Percentiles rank a stretch among this genome's conserved stretches.
Conservation (phyloP, 2,329 filamentous ascomycete species). For the Trichoderma koningiopsis region DNA sequence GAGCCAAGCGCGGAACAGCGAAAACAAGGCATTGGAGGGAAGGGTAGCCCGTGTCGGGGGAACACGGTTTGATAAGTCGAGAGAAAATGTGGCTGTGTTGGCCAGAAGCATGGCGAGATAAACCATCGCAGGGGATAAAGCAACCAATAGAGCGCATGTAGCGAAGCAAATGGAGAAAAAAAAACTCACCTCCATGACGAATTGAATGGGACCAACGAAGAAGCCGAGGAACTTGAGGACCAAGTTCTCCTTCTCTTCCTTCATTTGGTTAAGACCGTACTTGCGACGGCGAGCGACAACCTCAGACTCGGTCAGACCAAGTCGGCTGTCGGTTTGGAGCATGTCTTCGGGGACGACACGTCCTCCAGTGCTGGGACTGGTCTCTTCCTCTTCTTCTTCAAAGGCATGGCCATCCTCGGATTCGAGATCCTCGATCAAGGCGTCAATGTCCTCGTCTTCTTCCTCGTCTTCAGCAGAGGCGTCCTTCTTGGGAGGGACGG, state of each 20-base stretch:
- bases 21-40: constrained; percentile 27
- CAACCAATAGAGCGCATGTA: background rate
- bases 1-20: constrained; percentile 34
- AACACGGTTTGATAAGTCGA: constrained; percentile 22
- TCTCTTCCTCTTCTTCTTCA: constrained; percentile 60
- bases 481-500: constrained; percentile 42
- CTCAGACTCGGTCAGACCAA: constrained; percentile 73
- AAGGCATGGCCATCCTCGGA: constrained; percentile 72
- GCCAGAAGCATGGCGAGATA: background rate
- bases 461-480: constrained; percentile 68
- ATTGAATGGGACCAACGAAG: constrained; percentile 88
- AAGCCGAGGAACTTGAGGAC: constrained; percentile 80
- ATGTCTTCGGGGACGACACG: constrained; percentile 71
- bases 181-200: constrained; percentile 80
- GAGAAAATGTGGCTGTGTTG: constrained; percentile 4
- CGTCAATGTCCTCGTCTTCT: constrained; percentile 77
- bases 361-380: constrained; percentile 56
- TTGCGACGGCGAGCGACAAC: constrained; percentile 66
- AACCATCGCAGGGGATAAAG: background rate
- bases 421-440: constrained; percentile 84
- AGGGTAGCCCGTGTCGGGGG: constrained; percentile 20
- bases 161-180: background rate
- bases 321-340: constrained; percentile 72
- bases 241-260: constrained; percentile 85
- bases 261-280: constrained; percentile 86